Percentiles rank a stretch among this genome's conserved stretches.
Conservation (phyloP, 495 filamentous ascomycete genomes). For the Trichoderma reesei region DNA sequence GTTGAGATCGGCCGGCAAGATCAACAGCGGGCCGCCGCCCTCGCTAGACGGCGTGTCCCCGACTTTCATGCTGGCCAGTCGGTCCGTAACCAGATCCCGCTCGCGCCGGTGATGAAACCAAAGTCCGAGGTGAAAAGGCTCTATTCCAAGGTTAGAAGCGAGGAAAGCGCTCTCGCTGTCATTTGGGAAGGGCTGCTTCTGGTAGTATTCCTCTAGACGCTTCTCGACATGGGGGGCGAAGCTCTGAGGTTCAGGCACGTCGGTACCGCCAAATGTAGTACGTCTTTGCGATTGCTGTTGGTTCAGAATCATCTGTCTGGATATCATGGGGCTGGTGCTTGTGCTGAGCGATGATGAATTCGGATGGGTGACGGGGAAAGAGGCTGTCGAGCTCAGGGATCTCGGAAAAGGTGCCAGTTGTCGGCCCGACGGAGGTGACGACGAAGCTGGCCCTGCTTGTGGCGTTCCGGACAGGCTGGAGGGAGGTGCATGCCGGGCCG, state of each 20-base stretch:
- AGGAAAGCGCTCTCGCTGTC: constrained; percentile 29
- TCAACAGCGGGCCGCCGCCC: constrained; percentile 28
- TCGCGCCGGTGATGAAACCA: constrained; percentile 39
- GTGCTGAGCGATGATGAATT: constrained; percentile 12
- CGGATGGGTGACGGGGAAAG: constrained; percentile 13
- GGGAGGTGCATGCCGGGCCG: not conserved
- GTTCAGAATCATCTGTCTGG: constrained; percentile 25
- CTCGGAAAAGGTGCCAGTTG: not conserved
- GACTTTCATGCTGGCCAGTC: constrained; percentile 28
- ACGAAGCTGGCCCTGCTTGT: not conserved
- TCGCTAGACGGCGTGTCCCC: constrained; percentile 18
- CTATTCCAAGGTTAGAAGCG: constrained; percentile 32
- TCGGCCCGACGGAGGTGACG: constrained; percentile 6
- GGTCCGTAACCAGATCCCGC: constrained; percentile 28
- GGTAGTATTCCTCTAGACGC: constrained; percentile 36
- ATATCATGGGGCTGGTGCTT: constrained; percentile 16
- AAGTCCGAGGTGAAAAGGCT: constrained; percentile 23
- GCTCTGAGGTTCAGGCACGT: constrained; percentile 22
- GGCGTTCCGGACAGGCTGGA: constrained; percentile 1
- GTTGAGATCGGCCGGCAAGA: constrained; percentile 38
- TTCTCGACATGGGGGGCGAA: constrained; percentile 28
- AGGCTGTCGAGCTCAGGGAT: constrained; percentile 12
- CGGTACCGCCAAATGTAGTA: constrained; percentile 17
- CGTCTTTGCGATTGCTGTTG: constrained; percentile 22
- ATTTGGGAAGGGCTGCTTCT: constrained; percentile 27